Conservation (phyloP, 2,329 filamentous ascomycete species). For the Ilyonectria sp. region DNA sequence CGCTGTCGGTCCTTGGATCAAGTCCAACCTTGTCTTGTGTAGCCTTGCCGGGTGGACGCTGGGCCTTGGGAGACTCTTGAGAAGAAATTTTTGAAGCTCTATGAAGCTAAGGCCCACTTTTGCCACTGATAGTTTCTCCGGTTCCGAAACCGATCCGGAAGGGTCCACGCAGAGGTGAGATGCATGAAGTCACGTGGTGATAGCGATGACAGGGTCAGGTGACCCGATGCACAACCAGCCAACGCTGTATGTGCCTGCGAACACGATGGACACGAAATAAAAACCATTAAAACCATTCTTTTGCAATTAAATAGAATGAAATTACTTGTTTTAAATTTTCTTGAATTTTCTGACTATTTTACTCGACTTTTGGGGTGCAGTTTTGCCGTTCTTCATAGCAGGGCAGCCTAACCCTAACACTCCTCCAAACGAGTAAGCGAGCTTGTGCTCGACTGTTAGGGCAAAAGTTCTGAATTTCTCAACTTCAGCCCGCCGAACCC, state of each 20-base stretch:
- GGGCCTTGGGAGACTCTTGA: constrained; percentile 44
- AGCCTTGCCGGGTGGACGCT: constrained; percentile 49
- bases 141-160: constrained; percentile 38
- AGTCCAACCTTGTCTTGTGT: constrained; percentile 51
- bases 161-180: constrained; percentile 18
- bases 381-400: constrained; percentile 39
- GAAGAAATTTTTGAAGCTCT: constrained; percentile 59
- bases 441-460: constrained; percentile 58
- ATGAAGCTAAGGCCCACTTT: constrained; percentile 47
- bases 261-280: background rate
- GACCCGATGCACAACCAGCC: constrained; percentile 33
- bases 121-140: constrained; percentile 44
- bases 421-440: constrained; percentile 61
- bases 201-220: constrained; percentile 39
- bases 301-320: rapidly evolving
- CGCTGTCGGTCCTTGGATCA: constrained; percentile 48
- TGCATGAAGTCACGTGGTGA: constrained; percentile 42
- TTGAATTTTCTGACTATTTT: constrained; percentile 32
- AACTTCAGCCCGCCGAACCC: constrained; percentile 63
- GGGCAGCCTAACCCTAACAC: constrained; percentile 60
- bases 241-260: constrained; percentile 11
- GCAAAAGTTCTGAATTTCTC: constrained; percentile 65
- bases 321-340: background rate
- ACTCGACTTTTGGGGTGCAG: constrained; percentile 17
- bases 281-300: background rate